phyloP scores from a whole-genome alignment of 805 yeast species.

The Metschnikowia shivogae region DNA sequence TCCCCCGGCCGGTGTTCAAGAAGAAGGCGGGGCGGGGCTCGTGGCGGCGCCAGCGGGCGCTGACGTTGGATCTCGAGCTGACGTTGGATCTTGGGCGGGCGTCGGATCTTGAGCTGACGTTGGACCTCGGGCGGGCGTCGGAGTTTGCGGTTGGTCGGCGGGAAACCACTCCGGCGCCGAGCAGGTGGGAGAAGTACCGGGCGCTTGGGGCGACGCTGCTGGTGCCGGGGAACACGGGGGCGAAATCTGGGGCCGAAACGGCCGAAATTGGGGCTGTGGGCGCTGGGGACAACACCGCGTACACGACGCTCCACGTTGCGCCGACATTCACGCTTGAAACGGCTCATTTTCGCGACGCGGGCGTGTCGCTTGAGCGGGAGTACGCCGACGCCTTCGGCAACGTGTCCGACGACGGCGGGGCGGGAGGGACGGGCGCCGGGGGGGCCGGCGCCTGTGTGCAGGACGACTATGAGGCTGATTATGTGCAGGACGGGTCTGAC shows the following conservation, averaged over 20 bases:
- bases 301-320: constrained; percentile 1
- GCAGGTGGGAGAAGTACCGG: constrained; percentile 1
- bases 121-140: too few species aligned
- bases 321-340: constrained; percentile 11
- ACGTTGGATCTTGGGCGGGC: too few species aligned
- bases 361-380: constrained; percentile 7
- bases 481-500: neutral
- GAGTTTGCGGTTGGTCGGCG: neutral
- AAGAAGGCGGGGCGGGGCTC: neutral
- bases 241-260: too few species aligned
- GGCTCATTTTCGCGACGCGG: constrained; percentile 13
- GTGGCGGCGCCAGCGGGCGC: neutral
- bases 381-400: constrained; percentile 15
- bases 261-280: too few species aligned
- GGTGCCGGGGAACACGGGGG: neutral
- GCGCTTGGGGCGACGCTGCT: neutral
- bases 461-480: constrained; percentile 6
- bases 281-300: constrained; percentile 20
- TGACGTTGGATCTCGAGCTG: neutral
- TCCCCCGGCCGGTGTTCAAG: neutral
- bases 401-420: constrained; percentile 13
- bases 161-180: neutral
- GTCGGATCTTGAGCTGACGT: neutral
- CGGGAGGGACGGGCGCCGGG: too few species aligned
- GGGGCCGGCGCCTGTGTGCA: too few species aligned